These are phyloP conservation scores for Mycena chlorophos DNA, from an alignment of 768 basidiomycete species.

Conservation along the genomic window DNA sequence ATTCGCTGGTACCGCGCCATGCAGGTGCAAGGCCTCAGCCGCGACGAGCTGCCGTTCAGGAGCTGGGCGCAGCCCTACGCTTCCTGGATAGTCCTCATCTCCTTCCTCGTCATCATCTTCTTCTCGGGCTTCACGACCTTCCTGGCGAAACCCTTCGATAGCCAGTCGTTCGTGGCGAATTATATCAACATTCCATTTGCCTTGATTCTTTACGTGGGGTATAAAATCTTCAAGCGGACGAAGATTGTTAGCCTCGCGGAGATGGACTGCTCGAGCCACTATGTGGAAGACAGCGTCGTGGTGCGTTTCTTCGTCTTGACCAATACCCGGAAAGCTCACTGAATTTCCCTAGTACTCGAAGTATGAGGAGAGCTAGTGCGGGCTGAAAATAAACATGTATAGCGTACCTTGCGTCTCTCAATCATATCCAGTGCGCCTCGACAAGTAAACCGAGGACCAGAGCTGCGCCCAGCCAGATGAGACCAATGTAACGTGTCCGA, in stretches of 20 bases:
- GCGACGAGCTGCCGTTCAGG: slow-evolving; percentile 24
- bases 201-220: slow-evolving; percentile 7
- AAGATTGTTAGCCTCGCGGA: background rate
- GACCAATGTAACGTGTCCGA: no score
- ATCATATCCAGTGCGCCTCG: no score
- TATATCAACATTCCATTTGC: slow-evolving; percentile 16
- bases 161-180: slow-evolving; percentile 35
- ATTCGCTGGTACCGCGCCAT: slow-evolving; percentile 38
- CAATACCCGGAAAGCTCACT: background rate
- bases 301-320: background rate
- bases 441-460: no score
- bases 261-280: background rate
- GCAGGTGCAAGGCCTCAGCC: slow-evolving; percentile 30
- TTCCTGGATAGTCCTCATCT: slow-evolving; percentile 17
- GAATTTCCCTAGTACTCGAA: background rate
- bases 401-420: no score
- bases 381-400: no score
- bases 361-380: background rate
- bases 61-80: slow-evolving; percentile 23
- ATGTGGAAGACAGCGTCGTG: background rate
- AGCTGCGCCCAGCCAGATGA: no score
- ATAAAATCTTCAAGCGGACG: slow-evolving; percentile 10
- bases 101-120: slow-evolving; percentile 21
- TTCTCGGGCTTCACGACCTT: slow-evolving; percentile 22
- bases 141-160: slow-evolving; percentile 26